Conservation (phyloP, 768 basidiomycete species). For the Scleroderma bovista region DNA sequence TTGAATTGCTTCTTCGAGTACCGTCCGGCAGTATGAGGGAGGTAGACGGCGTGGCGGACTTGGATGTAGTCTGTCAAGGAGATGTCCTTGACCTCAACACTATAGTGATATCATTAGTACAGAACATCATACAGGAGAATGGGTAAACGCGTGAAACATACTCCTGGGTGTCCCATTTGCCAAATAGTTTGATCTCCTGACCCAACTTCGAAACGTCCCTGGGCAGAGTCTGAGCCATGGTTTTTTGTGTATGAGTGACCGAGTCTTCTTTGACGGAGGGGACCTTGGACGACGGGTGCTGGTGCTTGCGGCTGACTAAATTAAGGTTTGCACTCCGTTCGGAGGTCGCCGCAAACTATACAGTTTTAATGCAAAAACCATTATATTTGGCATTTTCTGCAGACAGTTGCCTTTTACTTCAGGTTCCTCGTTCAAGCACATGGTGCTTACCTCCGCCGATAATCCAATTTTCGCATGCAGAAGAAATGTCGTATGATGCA, state of each 20-base stretch:
- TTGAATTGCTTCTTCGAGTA: conserved; percentile 99
- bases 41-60: conserved; percentile 94
- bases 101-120: conserved; percentile 30
- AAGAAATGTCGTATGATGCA: too few species aligned
- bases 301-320: conserved; percentile 16
- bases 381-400: too few species aligned
- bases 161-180: conserved; percentile 99
- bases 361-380: conserved; percentile 13
- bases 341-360: conserved; percentile 25
- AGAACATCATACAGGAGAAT: background rate
- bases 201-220: conserved; percentile 78
- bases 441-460: too few species aligned
- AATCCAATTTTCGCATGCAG: too few species aligned
- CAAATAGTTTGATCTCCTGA: conserved; percentile 92
- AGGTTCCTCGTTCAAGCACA: too few species aligned
- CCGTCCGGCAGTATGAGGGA: conserved; percentile 98
- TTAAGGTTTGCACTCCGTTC: conserved; percentile 23
- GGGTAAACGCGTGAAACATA: conserved; percentile 29
- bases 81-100: conserved; percentile 99
- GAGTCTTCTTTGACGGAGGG: conserved; percentile 27
- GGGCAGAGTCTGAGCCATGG: conserved; percentile 73
- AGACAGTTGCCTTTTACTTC: too few species aligned
- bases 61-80: conserved; percentile 99
- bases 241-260: too few species aligned
- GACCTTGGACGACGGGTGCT: conserved; percentile 15